Evolutionary conservation across 768 basidiomycete species (phyloP).

Genomic region (Russula brevipes): DNA sequence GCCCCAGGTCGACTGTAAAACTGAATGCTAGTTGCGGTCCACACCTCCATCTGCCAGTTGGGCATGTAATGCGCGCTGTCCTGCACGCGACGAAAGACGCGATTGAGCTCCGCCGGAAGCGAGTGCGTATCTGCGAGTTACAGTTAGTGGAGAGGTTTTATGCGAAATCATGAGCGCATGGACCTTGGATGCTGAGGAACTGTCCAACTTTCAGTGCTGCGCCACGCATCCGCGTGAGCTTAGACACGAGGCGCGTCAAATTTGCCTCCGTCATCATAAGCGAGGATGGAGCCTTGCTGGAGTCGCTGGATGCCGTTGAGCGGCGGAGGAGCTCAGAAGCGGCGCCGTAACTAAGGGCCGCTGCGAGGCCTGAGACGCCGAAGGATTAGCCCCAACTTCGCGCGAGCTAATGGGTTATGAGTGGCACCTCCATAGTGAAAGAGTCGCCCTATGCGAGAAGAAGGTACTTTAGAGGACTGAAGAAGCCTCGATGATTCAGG

Average conservation of each 20-base stretch:
- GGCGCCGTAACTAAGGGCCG: conserved; percentile 83
- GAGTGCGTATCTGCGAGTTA: conserved; percentile 69
- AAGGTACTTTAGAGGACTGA: conserved; percentile 84
- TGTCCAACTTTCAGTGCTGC: conserved; percentile 96
- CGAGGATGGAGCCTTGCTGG: conserved; percentile 37
- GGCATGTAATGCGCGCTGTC: conserved; percentile 99
- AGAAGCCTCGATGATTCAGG: conserved; percentile 39
- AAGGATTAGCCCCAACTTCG: background rate
- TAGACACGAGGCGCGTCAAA: conserved; percentile 81
- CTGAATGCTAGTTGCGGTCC: conserved; percentile 13
- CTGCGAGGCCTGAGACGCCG: conserved; percentile 66
- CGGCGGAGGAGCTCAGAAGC: conserved; percentile 82
- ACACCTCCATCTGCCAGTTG: conserved; percentile 94
- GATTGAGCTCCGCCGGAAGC: conserved; percentile 81
- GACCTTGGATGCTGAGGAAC: conserved; percentile 94
- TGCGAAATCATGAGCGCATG: background rate
- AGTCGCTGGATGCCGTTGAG: conserved; percentile 34
- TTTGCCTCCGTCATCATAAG: conserved; percentile 91
- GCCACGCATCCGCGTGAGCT: conserved; percentile 92
- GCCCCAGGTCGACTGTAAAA: background rate
- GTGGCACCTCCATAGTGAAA: conserved; percentile 87
- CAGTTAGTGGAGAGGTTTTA: background rate
- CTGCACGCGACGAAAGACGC: conserved; percentile 85
- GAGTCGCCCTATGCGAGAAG: conserved; percentile 79
- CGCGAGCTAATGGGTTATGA: background rate